Base-by-base conservation (phyloP, 2,329 filamentous ascomycete species). In the Hypoxylon sp. region DNA sequence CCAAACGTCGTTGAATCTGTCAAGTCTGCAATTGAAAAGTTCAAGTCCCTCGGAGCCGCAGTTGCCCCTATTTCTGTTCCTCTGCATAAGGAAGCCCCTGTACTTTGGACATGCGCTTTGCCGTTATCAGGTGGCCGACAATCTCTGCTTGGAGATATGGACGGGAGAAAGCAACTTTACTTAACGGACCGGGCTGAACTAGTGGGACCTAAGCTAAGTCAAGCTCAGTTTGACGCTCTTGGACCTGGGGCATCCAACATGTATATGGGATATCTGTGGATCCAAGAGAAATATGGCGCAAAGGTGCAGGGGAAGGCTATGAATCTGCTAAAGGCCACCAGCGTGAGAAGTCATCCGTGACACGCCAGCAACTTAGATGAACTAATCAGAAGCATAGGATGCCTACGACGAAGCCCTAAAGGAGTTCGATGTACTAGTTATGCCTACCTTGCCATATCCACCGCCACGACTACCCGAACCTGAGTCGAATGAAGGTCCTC, bases 61-160 rank as follows among this genome's bases (percentile, higher is more conserved):
- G 73, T 79, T 1, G 63, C 52, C 2, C 54, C 71, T 5, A 67
- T 78, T 21, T 76, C 75, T 9, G 62, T 79, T 2, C 76, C 76
- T 0, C 43, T 73, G 57, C 77, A 79, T 48, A 51, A 51, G 21
- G 63, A 70, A 19, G 75, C 63, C 1, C 60, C 63, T 14, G n/a
- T 58, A 7, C 48, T 71, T 12, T 75, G 71, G 70, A 68, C 61
- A 2, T 72, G 70, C 30, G 70, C 56, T 16, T 32, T 70, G 5
- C 68, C 70, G n/a, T 43, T 72, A n/a, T 34, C 68, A 16, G 63
- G 69, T 2, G 65, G 67, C 0, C 67, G 64, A 2, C 69, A 68
- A 12, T 55, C 65, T 23, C 68, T 74, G 2, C 67, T 74, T 2
- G 70, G 67, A 2, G 71, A 74, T 32, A 51, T 55, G 32, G 41